Conservation (phyloP, 129 eudicot species). For the Tanacetum coccineum region DNA sequence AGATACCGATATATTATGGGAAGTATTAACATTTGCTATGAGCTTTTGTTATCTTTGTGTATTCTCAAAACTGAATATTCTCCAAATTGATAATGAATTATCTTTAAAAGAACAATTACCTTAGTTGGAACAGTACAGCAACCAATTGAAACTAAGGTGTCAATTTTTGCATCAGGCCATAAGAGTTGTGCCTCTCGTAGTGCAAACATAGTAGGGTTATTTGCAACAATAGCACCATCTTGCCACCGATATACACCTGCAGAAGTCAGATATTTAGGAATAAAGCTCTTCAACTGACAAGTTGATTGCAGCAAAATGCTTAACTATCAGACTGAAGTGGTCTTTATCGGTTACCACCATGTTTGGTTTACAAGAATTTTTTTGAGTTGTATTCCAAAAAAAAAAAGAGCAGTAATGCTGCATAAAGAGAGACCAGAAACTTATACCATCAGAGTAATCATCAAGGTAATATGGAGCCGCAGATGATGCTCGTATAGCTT, state of each 20-base stretch:
- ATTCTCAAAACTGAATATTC: background rate
- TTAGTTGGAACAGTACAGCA: constrained; percentile 90
- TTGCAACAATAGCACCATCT: constrained; percentile 99
- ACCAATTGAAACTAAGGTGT: constrained; percentile 86
- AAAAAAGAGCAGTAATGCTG: too few relatives aligned
- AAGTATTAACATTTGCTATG: constrained; percentile 6
- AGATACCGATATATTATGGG: background rate
- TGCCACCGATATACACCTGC: constrained; percentile 87
- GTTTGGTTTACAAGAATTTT: too few relatives aligned
- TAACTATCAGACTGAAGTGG: background rate
- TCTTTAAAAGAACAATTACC: constrained; percentile 31
- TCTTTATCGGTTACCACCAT: background rate
- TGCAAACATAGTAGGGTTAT: constrained; percentile 92
- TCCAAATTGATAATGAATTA: background rate
- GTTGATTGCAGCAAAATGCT: constrained; percentile 1
- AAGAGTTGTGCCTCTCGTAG: constrained; percentile 88
- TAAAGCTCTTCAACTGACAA: constrained; percentile 6
- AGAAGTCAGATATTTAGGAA: constrained; percentile 4
- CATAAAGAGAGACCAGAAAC: too few relatives aligned
- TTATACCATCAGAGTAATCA: too few relatives aligned
- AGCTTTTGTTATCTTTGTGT: background rate
- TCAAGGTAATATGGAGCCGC: too few relatives aligned
- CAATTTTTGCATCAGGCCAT: constrained; percentile 95
- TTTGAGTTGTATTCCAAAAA: too few relatives aligned
- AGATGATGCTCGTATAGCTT: too few relatives aligned